Percentiles rank a stretch among this genome's conserved stretches.
Evolutionary conservation across 306 rosid species (phyloP).

Genomic region (Vigna nakashimae): DNA sequence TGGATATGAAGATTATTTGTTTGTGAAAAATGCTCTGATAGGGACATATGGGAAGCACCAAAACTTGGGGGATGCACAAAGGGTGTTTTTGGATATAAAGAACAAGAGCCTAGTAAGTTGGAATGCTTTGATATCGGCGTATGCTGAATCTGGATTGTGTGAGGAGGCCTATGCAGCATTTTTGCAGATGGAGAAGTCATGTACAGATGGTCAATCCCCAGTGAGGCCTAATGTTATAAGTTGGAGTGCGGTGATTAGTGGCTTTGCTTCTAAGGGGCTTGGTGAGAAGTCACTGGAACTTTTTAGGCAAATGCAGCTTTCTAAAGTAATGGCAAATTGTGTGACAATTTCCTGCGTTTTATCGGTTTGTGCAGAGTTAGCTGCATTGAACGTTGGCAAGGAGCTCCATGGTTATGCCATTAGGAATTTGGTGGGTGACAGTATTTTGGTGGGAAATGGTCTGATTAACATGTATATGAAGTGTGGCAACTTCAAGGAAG

Average conservation of each 20-base stretch:
- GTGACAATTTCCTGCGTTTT: slow-evolving; percentile 72
- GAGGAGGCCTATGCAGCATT: slow-evolving; percentile 70
- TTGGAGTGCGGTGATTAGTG: slow-evolving; percentile 81
- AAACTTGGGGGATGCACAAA: slow-evolving; percentile 35
- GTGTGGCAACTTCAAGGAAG: slow-evolving; percentile 74
- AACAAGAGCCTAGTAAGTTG: slow-evolving; percentile 74
- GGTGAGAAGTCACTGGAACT: slow-evolving; percentile 68
- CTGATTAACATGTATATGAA: slow-evolving; percentile 82
- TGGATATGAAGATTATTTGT: slow-evolving; percentile 78
- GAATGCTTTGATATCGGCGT: slow-evolving; percentile 83
- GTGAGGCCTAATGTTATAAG: slow-evolving; percentile 77
- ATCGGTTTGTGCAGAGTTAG: slow-evolving; percentile 77
- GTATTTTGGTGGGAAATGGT: slow-evolving; percentile 79
- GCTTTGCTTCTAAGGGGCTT: slow-evolving; percentile 65
- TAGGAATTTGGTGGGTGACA: slow-evolving; percentile 64
- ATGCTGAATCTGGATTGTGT: slow-evolving; percentile 76
- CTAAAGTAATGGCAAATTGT: slow-evolving; percentile 61
- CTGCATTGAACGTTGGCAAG: slow-evolving; percentile 69
- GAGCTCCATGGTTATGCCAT: slow-evolving; percentile 74
- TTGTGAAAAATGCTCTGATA: slow-evolving; percentile 73
- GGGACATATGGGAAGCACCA: slow-evolving; percentile 73
- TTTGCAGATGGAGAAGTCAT: slow-evolving; percentile 56
- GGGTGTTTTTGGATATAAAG: slow-evolving; percentile 59
- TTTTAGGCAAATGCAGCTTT: slow-evolving; percentile 79
- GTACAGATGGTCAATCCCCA: slow-evolving; percentile 34